Percentiles rank a stretch among this genome's conserved stretches.
phyloP scores from a whole-genome alignment of 305 asterid species.

The Rubia peregrina region DNA sequence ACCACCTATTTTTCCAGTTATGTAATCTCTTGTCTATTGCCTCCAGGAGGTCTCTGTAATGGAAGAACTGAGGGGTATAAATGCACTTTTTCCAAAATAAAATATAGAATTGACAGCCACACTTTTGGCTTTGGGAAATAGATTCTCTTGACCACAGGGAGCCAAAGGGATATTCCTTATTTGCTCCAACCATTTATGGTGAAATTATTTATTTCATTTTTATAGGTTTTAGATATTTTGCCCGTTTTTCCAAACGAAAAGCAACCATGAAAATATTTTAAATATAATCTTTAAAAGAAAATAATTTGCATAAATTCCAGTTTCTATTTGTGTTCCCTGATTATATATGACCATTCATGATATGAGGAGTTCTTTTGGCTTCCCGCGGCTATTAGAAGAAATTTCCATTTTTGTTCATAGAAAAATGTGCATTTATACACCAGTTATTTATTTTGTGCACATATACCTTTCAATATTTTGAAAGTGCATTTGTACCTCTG shows the following conservation, averaged over 20 bases:
- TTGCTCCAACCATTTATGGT: not conserved
- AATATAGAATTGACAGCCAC: not conserved
- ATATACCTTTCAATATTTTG: too few relatives aligned
- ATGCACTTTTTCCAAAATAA: too few relatives aligned
- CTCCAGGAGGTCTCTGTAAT: too few relatives aligned
- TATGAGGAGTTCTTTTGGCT: not conserved
- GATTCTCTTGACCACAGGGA: not conserved
- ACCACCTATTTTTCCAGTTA: too few relatives aligned
- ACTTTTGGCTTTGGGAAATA: not conserved
- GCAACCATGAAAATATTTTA: not conserved
- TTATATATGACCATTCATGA: not conserved
- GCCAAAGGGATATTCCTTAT: constrained; percentile 12
- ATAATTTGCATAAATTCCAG: not conserved
- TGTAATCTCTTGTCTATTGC: too few relatives aligned
- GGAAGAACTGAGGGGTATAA: too few relatives aligned
- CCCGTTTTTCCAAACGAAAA: not conserved
- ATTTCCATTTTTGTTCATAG: not conserved
- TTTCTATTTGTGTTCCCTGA: too few relatives aligned
- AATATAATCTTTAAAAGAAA: not conserved
- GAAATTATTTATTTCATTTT: not conserved
- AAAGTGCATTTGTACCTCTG: too few relatives aligned
- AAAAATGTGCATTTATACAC: too few relatives aligned
- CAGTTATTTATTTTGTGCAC: too few relatives aligned
- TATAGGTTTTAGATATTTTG: not conserved
- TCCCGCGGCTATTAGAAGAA: not conserved